Evolutionary conservation across 352 stramenopile species (phyloP), one percentile per base, ranked within the genome.

Genomic region (Phytophthora nicotianae): DNA sequence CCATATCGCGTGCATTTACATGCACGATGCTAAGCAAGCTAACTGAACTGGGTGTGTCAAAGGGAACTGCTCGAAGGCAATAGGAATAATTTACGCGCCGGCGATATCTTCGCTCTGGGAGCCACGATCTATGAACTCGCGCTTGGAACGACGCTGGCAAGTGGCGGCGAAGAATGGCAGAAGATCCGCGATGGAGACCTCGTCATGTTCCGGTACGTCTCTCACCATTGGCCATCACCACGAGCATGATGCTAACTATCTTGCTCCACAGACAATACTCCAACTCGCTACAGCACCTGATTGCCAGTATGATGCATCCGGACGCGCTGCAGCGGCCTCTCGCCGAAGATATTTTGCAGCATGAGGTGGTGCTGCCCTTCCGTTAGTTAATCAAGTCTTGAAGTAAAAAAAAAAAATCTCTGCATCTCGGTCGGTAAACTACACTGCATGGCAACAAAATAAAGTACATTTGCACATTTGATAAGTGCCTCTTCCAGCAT

Each of bases 281-380:
- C 21, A 95, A 91, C 73, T 93, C 86, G 37, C 68, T 95, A 35
- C 86, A 93, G 76, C 84, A 95, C 52, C 58, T 95, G 41, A 91
- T 93, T 47, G 82, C 81, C 20, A 90, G 75, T 58, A 93, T 95
- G 86, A 89, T 95, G 86, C 86, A 95, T 58, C 86, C 84, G 13
- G 86, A 95, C 43, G 83, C 83, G n/a, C 68, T 93, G 38, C 83
- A 93, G 50, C 81, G 86, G 19, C 86, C 86, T 38, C 76, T 88
- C 3, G 84, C 86, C 26, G 83, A 91, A 50, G 86, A 95, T 53
- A 95, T 95, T 41, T 37, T 95, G 50, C 84, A 93, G 68, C 86
- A 95, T 46, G 86, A 95, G 48, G 81, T 90, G 23, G 79, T 95
- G 37, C 65, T 84, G 20, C 80, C 85, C 24, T 91, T 89, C 68